Conservation (phyloP, 306 rosid species). For the Oxytropis ochrocephala region DNA sequence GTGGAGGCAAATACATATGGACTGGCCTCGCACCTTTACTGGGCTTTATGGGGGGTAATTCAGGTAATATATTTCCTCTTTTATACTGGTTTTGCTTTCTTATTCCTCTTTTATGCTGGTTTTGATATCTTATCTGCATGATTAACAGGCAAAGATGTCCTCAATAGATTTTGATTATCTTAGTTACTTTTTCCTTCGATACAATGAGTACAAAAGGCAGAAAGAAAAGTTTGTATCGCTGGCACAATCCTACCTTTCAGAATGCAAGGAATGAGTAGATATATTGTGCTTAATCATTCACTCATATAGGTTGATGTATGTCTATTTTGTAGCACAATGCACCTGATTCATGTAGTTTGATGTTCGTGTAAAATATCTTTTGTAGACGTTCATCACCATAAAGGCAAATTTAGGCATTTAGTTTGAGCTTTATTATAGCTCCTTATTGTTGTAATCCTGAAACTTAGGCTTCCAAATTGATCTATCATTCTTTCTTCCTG, state of each 20-base stretch:
- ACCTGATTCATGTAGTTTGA: background rate
- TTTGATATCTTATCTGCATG: slow-evolving; percentile 8
- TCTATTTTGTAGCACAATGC: slow-evolving; percentile 11
- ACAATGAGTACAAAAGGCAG: slow-evolving; percentile 62
- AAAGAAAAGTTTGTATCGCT: slow-evolving; percentile 40
- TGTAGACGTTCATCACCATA: slow-evolving; percentile 13
- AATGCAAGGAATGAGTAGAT: slow-evolving; percentile 25
- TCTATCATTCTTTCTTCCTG: background rate
- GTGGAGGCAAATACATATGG: slow-evolving; percentile 67
- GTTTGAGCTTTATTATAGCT: slow-evolving; percentile 1
- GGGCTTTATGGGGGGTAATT: slow-evolving; percentile 96
- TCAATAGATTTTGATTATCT: slow-evolving; percentile 76
- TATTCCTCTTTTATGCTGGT: slow-evolving; percentile 10
- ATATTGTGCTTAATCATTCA: background rate
- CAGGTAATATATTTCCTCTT: slow-evolving; percentile 57
- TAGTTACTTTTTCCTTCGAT: slow-evolving; percentile 72
- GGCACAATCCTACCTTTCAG: slow-evolving; percentile 48
- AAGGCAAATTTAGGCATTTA: slow-evolving; percentile 9
- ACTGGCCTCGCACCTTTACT: slow-evolving; percentile 69
- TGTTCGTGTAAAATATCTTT: slow-evolving; percentile 24
- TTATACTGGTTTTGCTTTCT: background rate
- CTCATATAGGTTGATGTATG: background rate
- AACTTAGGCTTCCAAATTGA: background rate
- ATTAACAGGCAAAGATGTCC: slow-evolving; percentile 66
- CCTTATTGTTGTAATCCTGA: slow-evolving; percentile 14